Conservation (phyloP, 148 eudicot genomes). For the Rhododendron vialii region DNA sequence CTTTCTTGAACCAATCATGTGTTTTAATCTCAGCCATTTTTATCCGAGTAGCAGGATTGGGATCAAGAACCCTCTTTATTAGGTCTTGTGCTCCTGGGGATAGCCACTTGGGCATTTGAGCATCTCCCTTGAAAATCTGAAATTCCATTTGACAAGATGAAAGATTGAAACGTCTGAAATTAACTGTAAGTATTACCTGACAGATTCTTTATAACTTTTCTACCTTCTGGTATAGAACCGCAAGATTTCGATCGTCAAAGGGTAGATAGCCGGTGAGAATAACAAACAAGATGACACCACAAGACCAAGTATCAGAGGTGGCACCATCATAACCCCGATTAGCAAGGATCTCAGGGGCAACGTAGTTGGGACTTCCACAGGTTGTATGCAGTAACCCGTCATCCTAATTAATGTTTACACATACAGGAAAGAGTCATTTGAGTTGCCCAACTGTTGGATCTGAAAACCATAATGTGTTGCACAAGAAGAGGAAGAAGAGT, state of each 20-base stretch:
- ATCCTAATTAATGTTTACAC: slow-evolving; percentile 28
- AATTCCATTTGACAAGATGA: neutral
- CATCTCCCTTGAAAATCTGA: slow-evolving; percentile 56
- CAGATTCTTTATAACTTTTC: neutral
- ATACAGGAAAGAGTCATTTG: neutral
- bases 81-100: slow-evolving; percentile 71
- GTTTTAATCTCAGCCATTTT: slow-evolving; percentile 67
- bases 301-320: slow-evolving; percentile 90
- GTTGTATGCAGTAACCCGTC: slow-evolving; percentile 93
- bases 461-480: neutral
- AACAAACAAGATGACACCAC: slow-evolving; percentile 84
- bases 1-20: slow-evolving; percentile 74
- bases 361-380: slow-evolving; percentile 96
- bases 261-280: slow-evolving; percentile 89
- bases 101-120: slow-evolving; percentile 80
- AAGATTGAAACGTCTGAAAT: neutral
- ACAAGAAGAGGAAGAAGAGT: neutral
- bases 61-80: slow-evolving; percentile 78
- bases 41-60: slow-evolving; percentile 70
- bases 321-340: slow-evolving; percentile 84
- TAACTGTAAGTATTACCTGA: neutral
- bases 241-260: slow-evolving; percentile 87
- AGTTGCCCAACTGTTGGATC: neutral
- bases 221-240: slow-evolving; percentile 93
- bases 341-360: slow-evolving; percentile 90